Conservation (phyloP, 1,284 basidiomycete genomes). For the Naganishia sp. region DNA sequence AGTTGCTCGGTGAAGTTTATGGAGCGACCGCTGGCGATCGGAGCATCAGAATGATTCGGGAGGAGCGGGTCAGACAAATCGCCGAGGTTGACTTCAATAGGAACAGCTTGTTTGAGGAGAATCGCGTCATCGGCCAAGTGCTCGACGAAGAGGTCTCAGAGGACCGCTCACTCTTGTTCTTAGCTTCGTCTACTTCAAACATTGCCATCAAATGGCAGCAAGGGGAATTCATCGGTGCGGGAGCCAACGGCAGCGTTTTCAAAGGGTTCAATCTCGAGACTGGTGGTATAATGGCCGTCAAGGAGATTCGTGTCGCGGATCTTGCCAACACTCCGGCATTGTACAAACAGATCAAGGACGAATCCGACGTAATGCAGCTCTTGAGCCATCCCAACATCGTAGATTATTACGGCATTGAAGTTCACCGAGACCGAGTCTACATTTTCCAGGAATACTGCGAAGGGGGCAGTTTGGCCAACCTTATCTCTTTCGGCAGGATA, state of each 20-base stretch:
- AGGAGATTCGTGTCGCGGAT: conserved; percentile 98
- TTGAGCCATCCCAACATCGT: conserved; percentile 97
- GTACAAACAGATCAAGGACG: conserved; percentile 93
- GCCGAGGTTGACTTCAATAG: conserved; percentile 66
- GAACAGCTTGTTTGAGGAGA: conserved; percentile 64
- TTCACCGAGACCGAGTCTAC: conserved; percentile 97
- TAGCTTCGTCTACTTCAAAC: conserved; percentile 88
- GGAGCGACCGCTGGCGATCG: conserved; percentile 56
- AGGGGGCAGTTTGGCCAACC: conserved; percentile 85
- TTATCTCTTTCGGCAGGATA: conserved; percentile 91
- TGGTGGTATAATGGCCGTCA: conserved; percentile 97
- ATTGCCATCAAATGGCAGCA: conserved; percentile 99
- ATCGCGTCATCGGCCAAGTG: conserved; percentile 79
- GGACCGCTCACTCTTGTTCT: conserved; percentile 84
- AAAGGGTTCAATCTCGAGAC: conserved; percentile 95
- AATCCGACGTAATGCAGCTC: conserved; percentile 98
- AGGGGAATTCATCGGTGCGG: conserved; percentile 94
- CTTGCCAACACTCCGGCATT: conserved; percentile 76
- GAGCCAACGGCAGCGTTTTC: conserved; percentile 98
- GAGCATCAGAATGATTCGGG: conserved; percentile 70
- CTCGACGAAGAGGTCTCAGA: conserved; percentile 87
- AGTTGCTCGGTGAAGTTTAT: conserved; percentile 30
- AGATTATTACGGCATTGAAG: conserved; percentile 98
- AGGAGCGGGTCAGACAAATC: conserved; percentile 65
- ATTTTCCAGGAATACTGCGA: conserved; percentile 99